phyloP scores from a whole-genome alignment of 495 filamentous ascomycete species.

The Penicillium riverlandense region DNA sequence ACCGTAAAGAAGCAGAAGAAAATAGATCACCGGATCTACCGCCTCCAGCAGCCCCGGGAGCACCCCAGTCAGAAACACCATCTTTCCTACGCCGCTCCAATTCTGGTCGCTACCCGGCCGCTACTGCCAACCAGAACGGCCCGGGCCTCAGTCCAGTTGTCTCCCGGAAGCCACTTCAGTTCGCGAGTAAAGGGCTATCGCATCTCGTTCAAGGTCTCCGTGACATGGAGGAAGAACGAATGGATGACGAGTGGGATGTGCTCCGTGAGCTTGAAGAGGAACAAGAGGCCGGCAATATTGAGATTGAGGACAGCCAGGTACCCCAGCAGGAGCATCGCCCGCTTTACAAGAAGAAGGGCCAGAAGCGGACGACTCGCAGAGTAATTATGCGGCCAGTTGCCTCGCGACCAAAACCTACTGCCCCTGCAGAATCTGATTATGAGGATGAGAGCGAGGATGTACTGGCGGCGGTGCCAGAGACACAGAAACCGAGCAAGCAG shows the following conservation, averaged over 20 bases:
- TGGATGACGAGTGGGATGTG: conserved; percentile 77
- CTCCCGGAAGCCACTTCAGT: conserved; percentile 52
- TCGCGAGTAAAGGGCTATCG: conserved; percentile 67
- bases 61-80: conserved; percentile 49
- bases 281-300: conserved; percentile 26
- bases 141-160: conserved; percentile 39
- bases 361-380: conserved; percentile 75
- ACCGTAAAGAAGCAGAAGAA: conserved; percentile 12
- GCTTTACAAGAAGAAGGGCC: conserved; percentile 85
- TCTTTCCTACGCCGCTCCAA: conserved; percentile 62
- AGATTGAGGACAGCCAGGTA: conserved; percentile 58
- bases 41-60: conserved; percentile 4
- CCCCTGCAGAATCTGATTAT: conserved; percentile 16
- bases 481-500: conserved; percentile 13
- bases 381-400: conserved; percentile 63
- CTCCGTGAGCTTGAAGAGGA: conserved; percentile 71
- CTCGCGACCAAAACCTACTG: conserved; percentile 25
- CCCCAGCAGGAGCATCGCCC: conserved; percentile 45
- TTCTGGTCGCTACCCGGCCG: conserved; percentile 18
- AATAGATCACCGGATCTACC: conserved; percentile 12
- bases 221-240: conserved; percentile 68
- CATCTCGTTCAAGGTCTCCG: conserved; percentile 70
- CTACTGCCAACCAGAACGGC: conserved; percentile 4
- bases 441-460: conserved; percentile 24
- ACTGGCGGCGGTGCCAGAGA: conserved; percentile 24